phyloP scores from a whole-genome alignment of 768 basidiomycete species.

The Lactarius psammicola region DNA sequence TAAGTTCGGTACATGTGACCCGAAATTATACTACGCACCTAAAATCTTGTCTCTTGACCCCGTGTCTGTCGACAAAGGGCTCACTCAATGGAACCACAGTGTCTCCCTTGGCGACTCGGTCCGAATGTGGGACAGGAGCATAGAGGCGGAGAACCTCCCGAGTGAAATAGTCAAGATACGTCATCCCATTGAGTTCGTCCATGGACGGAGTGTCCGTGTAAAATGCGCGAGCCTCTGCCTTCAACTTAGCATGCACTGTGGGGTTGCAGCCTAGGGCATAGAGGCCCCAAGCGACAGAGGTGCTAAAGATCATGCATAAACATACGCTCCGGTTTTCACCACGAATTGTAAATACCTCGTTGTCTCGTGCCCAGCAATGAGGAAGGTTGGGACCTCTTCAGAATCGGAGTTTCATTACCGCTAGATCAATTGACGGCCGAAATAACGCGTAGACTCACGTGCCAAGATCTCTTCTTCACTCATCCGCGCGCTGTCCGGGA shows the following conservation, averaged over 20 bases:
- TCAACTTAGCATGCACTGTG: slow-evolving; percentile 52
- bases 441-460: slow-evolving; percentile 39
- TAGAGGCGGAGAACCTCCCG: slow-evolving; percentile 26
- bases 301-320: slow-evolving; percentile 26
- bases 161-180: slow-evolving; percentile 51
- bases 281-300: slow-evolving; percentile 56
- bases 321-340: background rate
- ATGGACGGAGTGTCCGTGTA: slow-evolving; percentile 59
- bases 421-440: background rate
- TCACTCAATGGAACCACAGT: slow-evolving; percentile 23
- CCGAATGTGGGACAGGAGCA: slow-evolving; percentile 23
- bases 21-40: slow-evolving; percentile 13
- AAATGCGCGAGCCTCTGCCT: slow-evolving; percentile 54
- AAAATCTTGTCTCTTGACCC: slow-evolving; percentile 24
- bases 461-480: slow-evolving; percentile 61
- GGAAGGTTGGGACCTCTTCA: slow-evolving; percentile 59
- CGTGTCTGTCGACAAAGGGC: slow-evolving; percentile 29
- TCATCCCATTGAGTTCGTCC: slow-evolving; percentile 64
- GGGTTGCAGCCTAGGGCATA: slow-evolving; percentile 51
- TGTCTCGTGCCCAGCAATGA: slow-evolving; percentile 60
- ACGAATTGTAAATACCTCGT: slow-evolving; percentile 40
- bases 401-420: background rate
- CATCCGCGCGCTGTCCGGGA: slow-evolving; percentile 53
- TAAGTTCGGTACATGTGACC: background rate
- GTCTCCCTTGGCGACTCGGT: slow-evolving; percentile 25